These are phyloP conservation scores for Metarhizium humberi DNA, from an alignment of 2,329 filamentous ascomycete genomes.

Conservation along the genomic window DNA sequence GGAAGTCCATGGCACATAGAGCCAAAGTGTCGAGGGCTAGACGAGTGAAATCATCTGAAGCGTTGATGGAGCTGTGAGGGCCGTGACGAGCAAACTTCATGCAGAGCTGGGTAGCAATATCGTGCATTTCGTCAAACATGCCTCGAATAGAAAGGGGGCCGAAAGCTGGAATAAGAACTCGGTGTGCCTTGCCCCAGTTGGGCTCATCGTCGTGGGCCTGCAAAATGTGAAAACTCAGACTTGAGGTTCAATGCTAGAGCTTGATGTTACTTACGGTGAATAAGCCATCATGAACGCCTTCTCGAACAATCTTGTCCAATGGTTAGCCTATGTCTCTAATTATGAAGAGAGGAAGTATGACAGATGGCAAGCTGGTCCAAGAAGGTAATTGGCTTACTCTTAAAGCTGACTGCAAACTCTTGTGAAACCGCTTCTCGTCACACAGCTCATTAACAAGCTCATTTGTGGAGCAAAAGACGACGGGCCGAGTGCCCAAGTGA, in stretches of 20 bases:
- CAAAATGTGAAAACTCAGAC: constrained; percentile 14
- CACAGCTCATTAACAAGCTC: constrained; percentile 54
- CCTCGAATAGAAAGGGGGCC: constrained; percentile 56
- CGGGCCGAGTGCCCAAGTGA: constrained; percentile 34
- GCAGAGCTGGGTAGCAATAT: constrained; percentile 55
- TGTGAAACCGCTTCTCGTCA: constrained; percentile 57
- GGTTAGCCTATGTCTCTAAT: background rate
- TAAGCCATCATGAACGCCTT: constrained; percentile 54
- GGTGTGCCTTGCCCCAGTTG: constrained; percentile 60
- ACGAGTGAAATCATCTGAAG: constrained; percentile 61
- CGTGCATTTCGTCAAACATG: constrained; percentile 64
- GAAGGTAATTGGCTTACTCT: constrained; percentile 16
- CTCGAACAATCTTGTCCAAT: constrained; percentile 39
- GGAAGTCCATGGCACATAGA: constrained; percentile 60
- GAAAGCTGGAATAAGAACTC: constrained; percentile 58
- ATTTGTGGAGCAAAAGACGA: constrained; percentile 42
- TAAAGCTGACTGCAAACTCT: constrained; percentile 41
- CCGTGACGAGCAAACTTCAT: constrained; percentile 63
- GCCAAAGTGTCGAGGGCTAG: constrained; percentile 64
- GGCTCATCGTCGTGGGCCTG: constrained; percentile 37
- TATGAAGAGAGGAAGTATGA: background rate
- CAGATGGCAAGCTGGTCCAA: background rate
- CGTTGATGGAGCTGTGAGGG: constrained; percentile 43
- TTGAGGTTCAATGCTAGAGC: background rate
- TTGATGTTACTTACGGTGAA: constrained; percentile 44